These are phyloP conservation scores for Maudiozyma pseudohumilis DNA, from an alignment of 805 yeast species.

Conservation along the genomic window DNA sequence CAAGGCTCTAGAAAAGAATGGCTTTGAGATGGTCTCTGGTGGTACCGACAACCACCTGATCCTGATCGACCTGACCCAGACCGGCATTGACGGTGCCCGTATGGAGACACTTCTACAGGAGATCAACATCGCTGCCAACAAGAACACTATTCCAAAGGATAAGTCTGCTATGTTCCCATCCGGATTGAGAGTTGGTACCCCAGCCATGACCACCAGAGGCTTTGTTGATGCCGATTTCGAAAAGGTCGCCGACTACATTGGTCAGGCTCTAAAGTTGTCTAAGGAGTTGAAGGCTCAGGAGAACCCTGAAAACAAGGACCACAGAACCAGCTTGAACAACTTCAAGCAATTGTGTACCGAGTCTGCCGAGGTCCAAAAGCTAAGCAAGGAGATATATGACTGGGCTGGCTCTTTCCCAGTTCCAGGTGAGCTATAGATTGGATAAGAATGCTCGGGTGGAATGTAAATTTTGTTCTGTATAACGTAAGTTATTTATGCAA, in stretches of 20 bases:
- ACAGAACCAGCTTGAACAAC: conserved; percentile 51
- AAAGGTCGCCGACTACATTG: conserved; percentile 70
- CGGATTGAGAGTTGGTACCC: conserved; percentile 94
- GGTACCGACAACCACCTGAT: conserved; percentile 96
- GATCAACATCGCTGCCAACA: conserved; percentile 88
- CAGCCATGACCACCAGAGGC: conserved; percentile 98
- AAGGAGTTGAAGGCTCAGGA: conserved; percentile 44
- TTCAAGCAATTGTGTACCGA: conserved; percentile 66
- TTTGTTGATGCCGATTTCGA: conserved; percentile 69
- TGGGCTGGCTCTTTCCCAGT: conserved; percentile 78
- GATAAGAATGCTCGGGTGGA: no score
- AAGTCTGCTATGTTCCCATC: conserved; percentile 92
- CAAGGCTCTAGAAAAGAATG: conserved; percentile 49
- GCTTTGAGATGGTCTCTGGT: conserved; percentile 70
- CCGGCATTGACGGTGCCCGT: conserved; percentile 87
- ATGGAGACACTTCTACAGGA: conserved; percentile 83
- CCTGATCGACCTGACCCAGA: conserved; percentile 68
- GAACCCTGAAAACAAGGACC: conserved; percentile 53
- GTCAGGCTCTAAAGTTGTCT: conserved; percentile 66
- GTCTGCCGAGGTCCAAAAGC: conserved; percentile 46
- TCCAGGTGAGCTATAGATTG: conserved; percentile 60
- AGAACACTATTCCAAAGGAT: conserved; percentile 95
- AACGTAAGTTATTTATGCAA: no score
- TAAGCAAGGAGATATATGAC: conserved; percentile 54
- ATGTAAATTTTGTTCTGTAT: neutral